Base-by-base conservation (phyloP, 345 rosid genomes). In the Adansonia digitata region DNA sequence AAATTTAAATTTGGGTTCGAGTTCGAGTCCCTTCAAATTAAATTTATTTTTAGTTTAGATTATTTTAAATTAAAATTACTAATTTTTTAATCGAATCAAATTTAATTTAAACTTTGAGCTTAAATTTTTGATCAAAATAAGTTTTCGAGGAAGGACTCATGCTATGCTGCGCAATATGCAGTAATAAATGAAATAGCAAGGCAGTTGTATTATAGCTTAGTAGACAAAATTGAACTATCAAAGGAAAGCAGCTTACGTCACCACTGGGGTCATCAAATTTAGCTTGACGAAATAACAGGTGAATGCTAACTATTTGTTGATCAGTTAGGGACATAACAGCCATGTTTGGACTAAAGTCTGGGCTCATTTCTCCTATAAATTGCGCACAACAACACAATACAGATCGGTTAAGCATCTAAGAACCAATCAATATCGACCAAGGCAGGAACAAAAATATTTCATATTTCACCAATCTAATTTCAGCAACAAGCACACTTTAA, bases 211-310 rank as follows among this genome's bases (percentile, higher is more conserved):
- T 67, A 43, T 7, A 9, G 46, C 29, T 31, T 11, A 27, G 20
- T 7, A 34, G 55, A 37, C 17, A 7, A 60, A 43, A 37, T 14
- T 64, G 55, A 27, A 76, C 27, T 61, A 48, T 43, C 3, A 42
- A 55, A 74, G 51, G 64, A 35, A 59, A 75, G 80, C n/a, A 81
- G 72, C 92, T 82, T 88, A 94, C 98, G 84, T 88, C 95, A 75
- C 98, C 98, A 83, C 87, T 88, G 60, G 98, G 98, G 81, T 92
- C 97, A 69, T 90, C 97, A 72, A 94, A 94, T 83, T 94, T 94
- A 74, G 98, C 98, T 83, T 94, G 98, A 75, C 97, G 96, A 87
- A 94, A 94, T 81, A 94, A 84, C 79, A 92, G 98, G 84, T 92
- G 94, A 79, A 94, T 91, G 77, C 97, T 95, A 71, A 94, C 97